Conservation (phyloP, 2,329 filamentous ascomycete genomes). For the Proliferodiscus dingleyae region DNA sequence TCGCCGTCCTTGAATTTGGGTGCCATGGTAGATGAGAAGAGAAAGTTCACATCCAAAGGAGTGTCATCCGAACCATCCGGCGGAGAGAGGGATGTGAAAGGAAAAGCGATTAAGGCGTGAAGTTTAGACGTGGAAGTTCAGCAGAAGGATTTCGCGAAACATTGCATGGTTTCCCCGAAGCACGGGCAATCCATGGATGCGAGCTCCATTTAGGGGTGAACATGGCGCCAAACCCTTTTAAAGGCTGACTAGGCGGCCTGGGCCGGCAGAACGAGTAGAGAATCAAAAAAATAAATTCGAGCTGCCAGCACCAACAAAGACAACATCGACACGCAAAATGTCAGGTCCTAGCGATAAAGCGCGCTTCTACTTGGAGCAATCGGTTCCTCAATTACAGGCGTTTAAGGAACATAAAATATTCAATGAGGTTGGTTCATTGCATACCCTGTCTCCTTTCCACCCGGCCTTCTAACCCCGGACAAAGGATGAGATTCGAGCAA, state of each 20-base stretch:
- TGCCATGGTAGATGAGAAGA: conserved; percentile 34
- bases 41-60: conserved; percentile 28
- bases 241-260: not conserved
- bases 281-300: not conserved
- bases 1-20: conserved; percentile 58
- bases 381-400: conserved; percentile 86
- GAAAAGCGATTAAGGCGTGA: conserved; percentile 10
- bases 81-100: conserved; percentile 9
- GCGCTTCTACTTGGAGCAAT: conserved; percentile 88
- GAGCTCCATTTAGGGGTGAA: not conserved
- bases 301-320: not conserved
- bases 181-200: not conserved
- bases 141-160: not conserved
- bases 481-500: conserved; percentile 82
- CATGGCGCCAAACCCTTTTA: not conserved
- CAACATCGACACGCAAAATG: conserved; percentile 45
- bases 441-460: conserved; percentile 7
- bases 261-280: not conserved
- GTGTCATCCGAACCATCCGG: conserved; percentile 25
- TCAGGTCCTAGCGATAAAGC: conserved; percentile 87
- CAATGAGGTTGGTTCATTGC: conserved; percentile 52
- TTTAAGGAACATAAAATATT: conserved; percentile 92
- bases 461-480: conserved; percentile 1
- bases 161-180: not conserved
- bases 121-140: not conserved